Evolutionary conservation across 176 grass and related monocot genomes (phyloP).

Genomic region (Carex parvula): DNA sequence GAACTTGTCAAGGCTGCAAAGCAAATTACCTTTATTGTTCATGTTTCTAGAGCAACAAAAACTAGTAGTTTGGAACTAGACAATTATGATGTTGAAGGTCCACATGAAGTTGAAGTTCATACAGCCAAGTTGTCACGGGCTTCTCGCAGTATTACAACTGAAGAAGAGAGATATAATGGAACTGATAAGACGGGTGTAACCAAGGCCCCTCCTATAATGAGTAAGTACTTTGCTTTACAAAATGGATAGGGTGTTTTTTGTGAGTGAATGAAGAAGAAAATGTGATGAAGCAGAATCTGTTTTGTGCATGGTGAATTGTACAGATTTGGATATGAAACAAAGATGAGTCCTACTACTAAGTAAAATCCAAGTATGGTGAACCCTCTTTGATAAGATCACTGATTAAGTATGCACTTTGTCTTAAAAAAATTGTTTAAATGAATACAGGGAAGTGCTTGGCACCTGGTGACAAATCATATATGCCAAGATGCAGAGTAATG

Average conservation of each 20-base stretch:
- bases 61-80: neutral
- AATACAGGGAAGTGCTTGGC: neutral
- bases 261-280: neutral
- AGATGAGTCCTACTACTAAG: neutral
- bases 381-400: neutral
- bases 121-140: neutral
- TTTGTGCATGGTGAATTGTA: neutral
- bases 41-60: slow-evolving; percentile 24
- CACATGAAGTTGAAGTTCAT: neutral
- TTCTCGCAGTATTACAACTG: neutral
- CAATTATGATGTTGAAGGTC: neutral
- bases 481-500: neutral
- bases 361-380: neutral
- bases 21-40: slow-evolving; percentile 1
- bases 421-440: neutral
- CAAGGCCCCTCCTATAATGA: neutral
- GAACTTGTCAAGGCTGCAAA: neutral
- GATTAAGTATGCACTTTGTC: neutral
- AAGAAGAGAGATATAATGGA: neutral
- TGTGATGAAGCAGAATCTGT: neutral
- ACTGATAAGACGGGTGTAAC: neutral
- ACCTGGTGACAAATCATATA: neutral
- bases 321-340: neutral
- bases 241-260: neutral
- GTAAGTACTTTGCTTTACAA: neutral